A percentile compares a stretch with the other conserved stretches of the same genome.
phyloP scores from a whole-genome alignment of 257 asterid species.

The Leptodermis oblonga region DNA sequence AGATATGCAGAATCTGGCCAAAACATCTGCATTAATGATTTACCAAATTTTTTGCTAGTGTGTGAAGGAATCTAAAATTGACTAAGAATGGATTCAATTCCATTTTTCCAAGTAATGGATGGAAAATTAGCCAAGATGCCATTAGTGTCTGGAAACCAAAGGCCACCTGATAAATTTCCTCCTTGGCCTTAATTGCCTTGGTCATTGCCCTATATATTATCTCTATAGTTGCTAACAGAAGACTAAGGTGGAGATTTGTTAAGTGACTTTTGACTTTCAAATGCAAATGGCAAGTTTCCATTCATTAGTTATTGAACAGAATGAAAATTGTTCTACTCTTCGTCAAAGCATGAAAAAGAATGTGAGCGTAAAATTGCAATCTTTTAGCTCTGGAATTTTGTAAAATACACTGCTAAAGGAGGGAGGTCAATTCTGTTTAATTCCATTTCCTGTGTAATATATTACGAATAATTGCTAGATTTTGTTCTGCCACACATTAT shows the following conservation, averaged over 20 bases:
- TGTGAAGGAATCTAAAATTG: no score
- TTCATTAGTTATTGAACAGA: neutral
- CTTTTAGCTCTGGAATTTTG: neutral
- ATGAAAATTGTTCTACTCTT: neutral
- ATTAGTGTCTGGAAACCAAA: no score
- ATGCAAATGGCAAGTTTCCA: neutral
- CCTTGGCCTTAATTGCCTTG: neutral
- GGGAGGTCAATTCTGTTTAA: neutral
- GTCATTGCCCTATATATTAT: no score
- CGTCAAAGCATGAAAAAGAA: neutral
- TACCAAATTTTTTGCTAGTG: no score
- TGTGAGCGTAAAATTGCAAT: neutral
- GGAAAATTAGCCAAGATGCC: no score
- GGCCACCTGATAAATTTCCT: no score
- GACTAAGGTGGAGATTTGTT: neutral
- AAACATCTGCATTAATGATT: no score
- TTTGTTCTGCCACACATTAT: neutral
- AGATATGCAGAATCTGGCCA: no score
- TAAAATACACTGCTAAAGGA: neutral
- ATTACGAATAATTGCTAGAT: neutral
- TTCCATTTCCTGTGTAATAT: neutral
- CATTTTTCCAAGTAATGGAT: no score
- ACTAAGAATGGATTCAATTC: no score
- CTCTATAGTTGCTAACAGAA: neutral
- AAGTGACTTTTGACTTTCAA: neutral